Evolutionary conservation across 2,329 filamentous ascomycete genomes (phyloP), one percentile per base, ranked within the genome.

Genomic region (Myriosclerotinia duriaeana): DNA sequence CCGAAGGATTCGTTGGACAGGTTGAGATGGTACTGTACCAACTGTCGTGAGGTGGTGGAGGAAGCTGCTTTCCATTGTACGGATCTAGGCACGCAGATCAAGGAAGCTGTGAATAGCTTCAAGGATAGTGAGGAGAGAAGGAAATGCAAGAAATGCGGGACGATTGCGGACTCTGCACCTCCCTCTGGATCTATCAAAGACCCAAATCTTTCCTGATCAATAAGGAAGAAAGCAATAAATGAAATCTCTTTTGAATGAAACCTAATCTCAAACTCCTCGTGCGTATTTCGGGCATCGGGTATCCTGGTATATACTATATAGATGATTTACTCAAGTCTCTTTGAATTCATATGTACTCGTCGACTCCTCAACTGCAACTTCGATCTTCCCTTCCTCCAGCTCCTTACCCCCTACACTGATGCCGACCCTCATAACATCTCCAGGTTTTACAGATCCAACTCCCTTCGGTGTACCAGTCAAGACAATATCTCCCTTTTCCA

Each of bases 391-490:
- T 81, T 96, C 91, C 76, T 93, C 87, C 42, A 98, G 79, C 80
- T 96, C 92, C 81, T 89, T 88, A 48, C 93, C 93, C 66, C 84
- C 83, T 40, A 97, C 87, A 76, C 86, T 88, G 72, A 98, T 83
- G 5, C 93, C 93, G 36, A 91, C 93, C 70, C 84, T 89, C 85
- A 99, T 92, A 42, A 94, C 83, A 79, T 99, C 93, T 2, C 95
- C 95, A 1, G 91, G 87, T 68, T 88, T 86, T 1, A 97, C 93
- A 26, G 88, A 84, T 1, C 95, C 95, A 1, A 99, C 95, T 15
- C 95, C 95, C 80, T 97, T 97, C 60, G 95, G 95, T 61, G 95
- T 99, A 22, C 95, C 95, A n/a, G 95, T 99, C 73, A 99, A 81
- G 59, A 99, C 87, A 75, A 99, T 88, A 78, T 99, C 95, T 59